Percentiles rank a stretch among this genome's conserved stretches.
phyloP scores from a whole-genome alignment of 2,329 filamentous ascomycete species.

The Nigrospora oryzae region DNA sequence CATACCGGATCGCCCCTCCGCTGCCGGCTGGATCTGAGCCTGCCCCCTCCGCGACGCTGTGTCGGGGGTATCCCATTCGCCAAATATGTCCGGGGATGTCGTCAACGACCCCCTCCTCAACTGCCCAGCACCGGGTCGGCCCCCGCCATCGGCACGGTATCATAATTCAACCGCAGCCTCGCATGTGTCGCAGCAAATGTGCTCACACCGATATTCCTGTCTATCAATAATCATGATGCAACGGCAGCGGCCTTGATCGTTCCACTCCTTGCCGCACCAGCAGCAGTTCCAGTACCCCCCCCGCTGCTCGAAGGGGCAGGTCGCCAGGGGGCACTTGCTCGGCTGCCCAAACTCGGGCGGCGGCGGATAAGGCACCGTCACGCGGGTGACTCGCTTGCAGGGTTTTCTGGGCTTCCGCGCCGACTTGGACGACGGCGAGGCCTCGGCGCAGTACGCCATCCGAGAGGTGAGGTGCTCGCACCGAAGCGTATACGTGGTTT shows the following conservation, averaged over 20 bases:
- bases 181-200: conserved; percentile 44
- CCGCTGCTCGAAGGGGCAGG: conserved; percentile 40
- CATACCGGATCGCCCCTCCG: too few species aligned
- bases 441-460: conserved; percentile 35
- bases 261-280: conserved; percentile 47
- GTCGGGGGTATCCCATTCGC: too few species aligned
- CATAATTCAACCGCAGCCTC: conserved; percentile 28
- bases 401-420: conserved; percentile 21
- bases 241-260: conserved; percentile 38
- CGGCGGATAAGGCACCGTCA: conserved; percentile 37
- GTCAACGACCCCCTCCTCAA: background rate
- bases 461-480: conserved; percentile 41
- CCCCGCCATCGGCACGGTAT: background rate
- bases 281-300: conserved; percentile 46
- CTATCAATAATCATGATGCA: conserved; percentile 45
- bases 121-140: background rate
- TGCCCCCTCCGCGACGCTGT: too few species aligned
- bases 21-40: too few species aligned
- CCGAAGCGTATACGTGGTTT: conserved; percentile 38
- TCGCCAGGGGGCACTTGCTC: conserved; percentile 34
- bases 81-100: too few species aligned
- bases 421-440: conserved; percentile 16
- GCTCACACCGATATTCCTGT: conserved; percentile 39
- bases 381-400: conserved; percentile 33
- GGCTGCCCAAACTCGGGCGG: conserved; percentile 32